phyloP scores from a whole-genome alignment of 148 eudicot genomes.

The Fagopyrum homotropicum region DNA sequence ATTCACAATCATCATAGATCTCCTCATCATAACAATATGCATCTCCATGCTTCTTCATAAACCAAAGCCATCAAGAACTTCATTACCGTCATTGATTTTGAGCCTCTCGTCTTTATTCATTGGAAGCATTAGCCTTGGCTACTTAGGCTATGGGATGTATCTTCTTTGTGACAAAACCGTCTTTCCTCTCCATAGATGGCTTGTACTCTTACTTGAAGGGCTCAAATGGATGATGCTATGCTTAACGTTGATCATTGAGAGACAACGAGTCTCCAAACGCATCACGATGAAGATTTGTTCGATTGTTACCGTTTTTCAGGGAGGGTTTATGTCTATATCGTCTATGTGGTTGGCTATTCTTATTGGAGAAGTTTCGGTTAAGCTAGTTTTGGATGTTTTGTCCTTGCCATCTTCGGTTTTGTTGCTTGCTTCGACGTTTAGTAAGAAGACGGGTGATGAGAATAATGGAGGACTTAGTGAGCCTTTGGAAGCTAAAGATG shows the following conservation, averaged over 20 bases:
- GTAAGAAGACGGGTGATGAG: background rate
- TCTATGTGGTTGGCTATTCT: background rate
- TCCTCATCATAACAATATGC: too few species aligned
- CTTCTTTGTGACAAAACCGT: too few species aligned
- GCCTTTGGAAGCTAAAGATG: background rate
- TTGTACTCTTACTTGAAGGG: background rate
- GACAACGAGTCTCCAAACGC: background rate
- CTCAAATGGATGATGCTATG: background rate
- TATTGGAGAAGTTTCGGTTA: background rate
- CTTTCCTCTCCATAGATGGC: conserved; percentile 1
- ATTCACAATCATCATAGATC: too few species aligned
- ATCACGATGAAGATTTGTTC: background rate
- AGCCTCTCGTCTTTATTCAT: too few species aligned
- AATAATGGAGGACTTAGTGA: background rate
- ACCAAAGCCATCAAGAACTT: too few species aligned
- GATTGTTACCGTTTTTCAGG: background rate
- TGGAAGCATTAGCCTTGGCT: too few species aligned
- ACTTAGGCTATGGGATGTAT: too few species aligned
- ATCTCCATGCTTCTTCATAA: too few species aligned
- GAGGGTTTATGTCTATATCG: background rate
- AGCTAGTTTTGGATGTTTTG: background rate
- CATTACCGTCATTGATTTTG: too few species aligned
- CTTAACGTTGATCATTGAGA: background rate
- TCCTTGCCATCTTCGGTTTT: background rate
- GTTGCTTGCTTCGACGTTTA: background rate